A percentile compares a stretch with the other conserved stretches of the same genome.
Conservation (phyloP, 768 basidiomycete genomes). For the Mycena alexandri region DNA sequence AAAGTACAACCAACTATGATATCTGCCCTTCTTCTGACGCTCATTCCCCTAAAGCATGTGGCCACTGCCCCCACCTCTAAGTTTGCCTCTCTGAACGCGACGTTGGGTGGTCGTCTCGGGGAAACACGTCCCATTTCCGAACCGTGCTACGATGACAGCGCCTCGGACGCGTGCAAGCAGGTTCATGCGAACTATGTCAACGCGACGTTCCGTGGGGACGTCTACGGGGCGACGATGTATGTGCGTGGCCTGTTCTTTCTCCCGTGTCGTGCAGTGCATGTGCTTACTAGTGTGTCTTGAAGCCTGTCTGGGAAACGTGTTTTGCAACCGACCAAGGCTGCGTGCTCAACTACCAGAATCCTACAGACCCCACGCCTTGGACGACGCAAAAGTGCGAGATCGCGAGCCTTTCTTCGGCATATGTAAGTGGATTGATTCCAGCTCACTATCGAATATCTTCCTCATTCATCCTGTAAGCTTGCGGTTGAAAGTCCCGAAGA, state of each 20-base stretch:
- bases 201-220: slow-evolving; percentile 17
- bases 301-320: slow-evolving; percentile 27
- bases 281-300: slow-evolving; percentile 19
- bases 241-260: slow-evolving; percentile 11
- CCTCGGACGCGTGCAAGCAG: slow-evolving; percentile 21
- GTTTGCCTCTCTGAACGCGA: slow-evolving; percentile 21
- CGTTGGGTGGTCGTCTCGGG: slow-evolving; percentile 23
- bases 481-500: slow-evolving; percentile 15
- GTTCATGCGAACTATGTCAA: slow-evolving; percentile 21
- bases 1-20: slow-evolving; percentile 17
- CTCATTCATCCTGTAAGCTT: slow-evolving; percentile 18
- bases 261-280: background rate
- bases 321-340: slow-evolving; percentile 23
- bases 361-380: slow-evolving; percentile 26
- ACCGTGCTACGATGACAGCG: slow-evolving; percentile 20
- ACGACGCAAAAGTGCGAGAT: slow-evolving; percentile 22
- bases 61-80: slow-evolving; percentile 7
- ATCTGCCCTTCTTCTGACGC: slow-evolving; percentile 18
- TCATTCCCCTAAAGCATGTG: slow-evolving; percentile 17
- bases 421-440: slow-evolving; percentile 20
- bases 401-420: slow-evolving; percentile 25
- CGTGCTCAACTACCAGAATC: slow-evolving; percentile 23
- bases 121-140: slow-evolving; percentile 24
- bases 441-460: slow-evolving; percentile 6
- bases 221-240: slow-evolving; percentile 24